A percentile compares a stretch with the other conserved stretches of the same genome.
Evolutionary conservation across 257 asterid species (phyloP).

Genomic region (Lantana camara): DNA sequence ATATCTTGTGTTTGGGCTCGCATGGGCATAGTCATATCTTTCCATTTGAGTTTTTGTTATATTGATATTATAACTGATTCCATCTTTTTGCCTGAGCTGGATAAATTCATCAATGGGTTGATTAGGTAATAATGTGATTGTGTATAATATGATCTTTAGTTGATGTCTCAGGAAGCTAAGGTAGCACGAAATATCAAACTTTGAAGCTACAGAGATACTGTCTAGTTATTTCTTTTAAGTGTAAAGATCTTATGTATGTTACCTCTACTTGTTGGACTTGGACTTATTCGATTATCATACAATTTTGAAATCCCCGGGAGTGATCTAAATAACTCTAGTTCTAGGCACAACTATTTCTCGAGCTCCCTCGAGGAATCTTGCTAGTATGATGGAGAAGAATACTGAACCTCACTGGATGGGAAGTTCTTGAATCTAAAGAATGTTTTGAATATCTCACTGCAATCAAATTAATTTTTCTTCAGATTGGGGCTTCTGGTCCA

Average conservation of each 20-base stretch:
- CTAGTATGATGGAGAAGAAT: neutral
- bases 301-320: neutral
- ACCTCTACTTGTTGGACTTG: neutral
- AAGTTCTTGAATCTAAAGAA: neutral
- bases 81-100: neutral
- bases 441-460: neutral
- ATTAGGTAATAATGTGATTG: slow-evolving; percentile 8
- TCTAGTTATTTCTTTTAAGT: neutral
- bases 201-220: neutral
- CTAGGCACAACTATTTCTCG: too few species aligned
- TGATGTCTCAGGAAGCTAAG: neutral
- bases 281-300: neutral
- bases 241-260: neutral
- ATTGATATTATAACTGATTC: neutral
- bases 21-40: neutral
- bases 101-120: slow-evolving; percentile 11
- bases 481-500: neutral
- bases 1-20: neutral
- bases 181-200: neutral
- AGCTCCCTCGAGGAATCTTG: too few species aligned
- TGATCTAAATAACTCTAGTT: too few species aligned
- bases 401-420: neutral
- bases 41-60: neutral
- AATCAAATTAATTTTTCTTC: neutral
- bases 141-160: neutral